Conservation (phyloP, 352 stramenopile genomes). For the Globisporangium heterothallicum region DNA sequence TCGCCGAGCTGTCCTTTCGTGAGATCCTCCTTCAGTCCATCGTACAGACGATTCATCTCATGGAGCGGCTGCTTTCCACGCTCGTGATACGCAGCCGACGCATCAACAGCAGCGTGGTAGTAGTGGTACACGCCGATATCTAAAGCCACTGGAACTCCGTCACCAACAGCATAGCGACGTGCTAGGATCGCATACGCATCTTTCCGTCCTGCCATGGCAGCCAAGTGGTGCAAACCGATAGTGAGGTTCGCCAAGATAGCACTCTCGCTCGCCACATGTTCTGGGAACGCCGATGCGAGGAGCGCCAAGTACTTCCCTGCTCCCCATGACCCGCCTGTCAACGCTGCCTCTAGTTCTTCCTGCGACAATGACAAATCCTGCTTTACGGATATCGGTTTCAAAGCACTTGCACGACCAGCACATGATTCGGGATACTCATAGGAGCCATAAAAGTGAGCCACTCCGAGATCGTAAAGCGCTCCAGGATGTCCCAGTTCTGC, state of each 20-base stretch:
- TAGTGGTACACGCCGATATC: conserved; percentile 62
- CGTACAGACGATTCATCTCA: conserved; percentile 71
- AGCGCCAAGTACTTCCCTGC: conserved; percentile 27
- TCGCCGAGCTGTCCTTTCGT: conserved; percentile 59
- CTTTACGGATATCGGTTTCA: conserved; percentile 2
- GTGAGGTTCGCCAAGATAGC: conserved; percentile 14
- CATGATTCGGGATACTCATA: conserved; percentile 17
- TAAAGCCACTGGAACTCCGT: conserved; percentile 6
- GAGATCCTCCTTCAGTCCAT: conserved; percentile 42
- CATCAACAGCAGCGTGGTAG: conserved; percentile 39
- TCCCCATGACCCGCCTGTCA: conserved; percentile 13
- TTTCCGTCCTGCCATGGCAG: conserved; percentile 31
- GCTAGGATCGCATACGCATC: conserved; percentile 57
- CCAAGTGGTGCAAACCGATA: conserved; percentile 43
- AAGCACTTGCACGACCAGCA: neutral
- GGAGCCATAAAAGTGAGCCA: conserved; percentile 33
- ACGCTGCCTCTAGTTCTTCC: conserved; percentile 17
- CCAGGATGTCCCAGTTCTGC: conserved; percentile 24
- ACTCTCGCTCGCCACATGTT: neutral
- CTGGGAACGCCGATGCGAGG: neutral
- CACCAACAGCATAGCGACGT: conserved; percentile 26
- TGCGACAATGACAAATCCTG: conserved; percentile 21
- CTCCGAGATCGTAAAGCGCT: conserved; percentile 24
- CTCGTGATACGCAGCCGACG: conserved; percentile 49
- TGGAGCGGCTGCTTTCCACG: conserved; percentile 72